Evolutionary conservation across 2,329 filamentous ascomycete genomes (phyloP).

Genomic region (Dactylellina sp.): DNA sequence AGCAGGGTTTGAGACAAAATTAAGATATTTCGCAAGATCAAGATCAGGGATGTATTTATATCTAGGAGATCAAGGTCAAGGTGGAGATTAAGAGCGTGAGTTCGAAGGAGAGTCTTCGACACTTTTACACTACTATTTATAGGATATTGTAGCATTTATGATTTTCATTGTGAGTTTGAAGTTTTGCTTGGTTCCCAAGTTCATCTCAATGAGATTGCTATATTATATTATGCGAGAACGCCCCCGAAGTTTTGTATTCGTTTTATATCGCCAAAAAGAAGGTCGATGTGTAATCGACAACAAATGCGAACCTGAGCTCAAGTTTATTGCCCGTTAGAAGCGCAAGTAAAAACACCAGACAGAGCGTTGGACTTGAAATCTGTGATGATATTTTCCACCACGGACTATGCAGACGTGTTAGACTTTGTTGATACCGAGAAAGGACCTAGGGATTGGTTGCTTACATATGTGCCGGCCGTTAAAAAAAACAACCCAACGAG

Average conservation of each 20-base stretch:
- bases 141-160: too few species aligned
- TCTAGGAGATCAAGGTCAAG: too few species aligned
- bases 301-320: not conserved
- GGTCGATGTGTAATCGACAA: not conserved
- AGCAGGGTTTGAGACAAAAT: not conserved
- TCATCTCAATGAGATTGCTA: too few species aligned
- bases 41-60: too few species aligned
- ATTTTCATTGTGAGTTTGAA: too few species aligned
- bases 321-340: conserved; percentile 72
- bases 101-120: too few species aligned
- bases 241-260: too few species aligned
- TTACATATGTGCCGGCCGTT: conserved; percentile 82
- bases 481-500: conserved; percentile 82
- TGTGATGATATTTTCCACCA: conserved; percentile 78
- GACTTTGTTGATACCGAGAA: not conserved
- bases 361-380: conserved; percentile 75
- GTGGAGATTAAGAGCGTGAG: too few species aligned
- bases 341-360: conserved; percentile 79
- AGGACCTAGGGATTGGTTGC: conserved; percentile 64
- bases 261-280: not conserved
- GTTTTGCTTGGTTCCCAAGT: too few species aligned
- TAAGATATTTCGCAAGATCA: not conserved
- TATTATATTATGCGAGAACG: too few species aligned
- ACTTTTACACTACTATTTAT: too few species aligned
- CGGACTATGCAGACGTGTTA: conserved; percentile 14